phyloP scores from a whole-genome alignment of 2,329 filamentous ascomycete species.

The Eurotiales sp. region DNA sequence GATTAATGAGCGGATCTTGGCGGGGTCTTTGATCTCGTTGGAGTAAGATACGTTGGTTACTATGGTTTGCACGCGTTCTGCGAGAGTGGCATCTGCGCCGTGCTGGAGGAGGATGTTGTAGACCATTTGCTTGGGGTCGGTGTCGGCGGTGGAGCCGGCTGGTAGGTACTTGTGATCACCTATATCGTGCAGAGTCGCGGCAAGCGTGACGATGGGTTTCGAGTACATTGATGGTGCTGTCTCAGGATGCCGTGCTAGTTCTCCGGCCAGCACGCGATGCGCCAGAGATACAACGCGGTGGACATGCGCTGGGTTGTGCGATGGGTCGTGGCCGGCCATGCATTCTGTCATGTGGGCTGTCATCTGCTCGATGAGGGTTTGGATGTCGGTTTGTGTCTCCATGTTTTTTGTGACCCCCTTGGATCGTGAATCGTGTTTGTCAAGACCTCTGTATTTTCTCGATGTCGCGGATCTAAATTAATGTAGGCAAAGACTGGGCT shows the following conservation, averaged over 20 bases:
- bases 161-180: conserved; percentile 77
- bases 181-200: conserved; percentile 80
- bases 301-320: conserved; percentile 85
- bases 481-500: too few species aligned
- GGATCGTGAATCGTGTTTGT: too few species aligned
- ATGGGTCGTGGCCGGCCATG: conserved; percentile 74
- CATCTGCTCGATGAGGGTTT: conserved; percentile 53
- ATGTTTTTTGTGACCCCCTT: too few species aligned
- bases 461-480: too few species aligned
- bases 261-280: conserved; percentile 57
- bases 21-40: conserved; percentile 63
- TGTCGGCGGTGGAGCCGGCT: conserved; percentile 14
- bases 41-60: conserved; percentile 76
- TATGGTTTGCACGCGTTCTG: conserved; percentile 65
- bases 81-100: conserved; percentile 57
- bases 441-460: too few species aligned
- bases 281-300: conserved; percentile 73
- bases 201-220: conserved; percentile 59
- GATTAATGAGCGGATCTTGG: conserved; percentile 60
- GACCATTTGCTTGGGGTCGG: conserved; percentile 28
- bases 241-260: conserved; percentile 33
- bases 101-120: conserved; percentile 25
- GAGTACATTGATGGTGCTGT: conserved; percentile 39
- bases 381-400: conserved; percentile 10
- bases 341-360: conserved; percentile 64